Base-by-base conservation (phyloP, 495 filamentous ascomycete species). In the Aspergillus sclerotioniger region DNA sequence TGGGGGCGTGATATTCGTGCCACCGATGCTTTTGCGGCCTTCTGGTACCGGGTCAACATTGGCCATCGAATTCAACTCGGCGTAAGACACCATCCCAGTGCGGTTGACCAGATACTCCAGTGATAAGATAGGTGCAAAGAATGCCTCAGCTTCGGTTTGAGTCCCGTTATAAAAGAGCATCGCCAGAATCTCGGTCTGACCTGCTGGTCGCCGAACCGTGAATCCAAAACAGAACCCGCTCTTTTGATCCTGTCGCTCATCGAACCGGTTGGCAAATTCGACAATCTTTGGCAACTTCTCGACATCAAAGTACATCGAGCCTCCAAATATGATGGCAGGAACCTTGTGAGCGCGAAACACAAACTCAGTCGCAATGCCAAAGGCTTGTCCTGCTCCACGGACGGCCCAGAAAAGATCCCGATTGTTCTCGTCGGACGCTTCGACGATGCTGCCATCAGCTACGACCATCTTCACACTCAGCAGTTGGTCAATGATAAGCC, bases 401-500 rank as follows among this genome's bases (percentile, higher is more conserved):
- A 78, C 29, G 3, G 73, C 76, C 74, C 74, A 80, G 58, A 77
- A 77, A 0, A 80, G 67, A 53, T 77, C 76, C 0, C 53, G 20
- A 44, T 79, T 46, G 16, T 69, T 62, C 0, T 25, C 32, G 37
- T 53, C 33, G 4, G 70, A 73, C 0, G 71, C 71, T 5, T 49
- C 62, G 15, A 69, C 59, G 28, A 75, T 68, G 19, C 49, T 46
- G 1, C 79, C 80, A 53, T 80, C 70, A 0, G 81, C 80, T 0
- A 81, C 62, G 12, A 83, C 78, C 15, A 83, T 66, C 13, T 73
- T 59, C 31, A 70, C 71, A 9, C 62, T 63, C 17, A 83, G 21
- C 1, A 84, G 67, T 57, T 73, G 76, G 62, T 83, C 81, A 49
- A 81, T 73, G 2, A 66, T 67, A 1, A 81, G 66, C 13, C 80